Base-by-base conservation (phyloP, 345 rosid genomes). In the Eucalyptus albens region DNA sequence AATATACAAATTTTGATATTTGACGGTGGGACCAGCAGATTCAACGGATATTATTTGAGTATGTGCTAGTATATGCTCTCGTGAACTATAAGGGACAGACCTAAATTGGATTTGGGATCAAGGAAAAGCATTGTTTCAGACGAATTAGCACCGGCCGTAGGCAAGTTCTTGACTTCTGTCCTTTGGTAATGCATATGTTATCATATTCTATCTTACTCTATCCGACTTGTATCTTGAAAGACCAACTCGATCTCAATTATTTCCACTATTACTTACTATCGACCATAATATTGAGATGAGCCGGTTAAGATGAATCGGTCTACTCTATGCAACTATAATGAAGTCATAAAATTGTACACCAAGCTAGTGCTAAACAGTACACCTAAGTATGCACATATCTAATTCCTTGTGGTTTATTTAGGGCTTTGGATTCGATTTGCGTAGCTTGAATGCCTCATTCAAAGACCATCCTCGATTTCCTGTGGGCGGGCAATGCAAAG, bases 221-320 rank as follows among this genome's bases (percentile, higher is more conserved):
- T 21, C 26, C 0, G 0, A 19, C 10, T 19, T 21, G 11, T 55
- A 55, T 55, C 26, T 19, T 55, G 59, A 21, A 55, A 19, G 26
- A 55, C 10, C 5, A 55, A 8, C 5, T 55, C 11, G 5, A 55
- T 55, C 59, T 55, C 59, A 55, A 19, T 21, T 55, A 21, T 55
- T 55, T 55, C 26, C 59, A 55, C 26, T 55, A 3, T 55, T 55
- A 8, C 59, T 55, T 17, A 55, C 11, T 55, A 55, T 21, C 1
- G 26, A 55, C 26, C 59, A 55, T 55, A 55, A 0, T 55, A 55
- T 21, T 21, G 59, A 55, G 59, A 55, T 4, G 9, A 1, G 5
- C 45, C 0, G 45, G 9, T 1, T 44, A 44, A 55, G 59, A 55
- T 19, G 59, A 55, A 55, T 55, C 0, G 4, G 59, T 8, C 59